A percentile compares a stretch with the other conserved stretches of the same genome.
phyloP scores from a whole-genome alignment of 179 eudicot genomes.

The Vitellaria paradoxa region DNA sequence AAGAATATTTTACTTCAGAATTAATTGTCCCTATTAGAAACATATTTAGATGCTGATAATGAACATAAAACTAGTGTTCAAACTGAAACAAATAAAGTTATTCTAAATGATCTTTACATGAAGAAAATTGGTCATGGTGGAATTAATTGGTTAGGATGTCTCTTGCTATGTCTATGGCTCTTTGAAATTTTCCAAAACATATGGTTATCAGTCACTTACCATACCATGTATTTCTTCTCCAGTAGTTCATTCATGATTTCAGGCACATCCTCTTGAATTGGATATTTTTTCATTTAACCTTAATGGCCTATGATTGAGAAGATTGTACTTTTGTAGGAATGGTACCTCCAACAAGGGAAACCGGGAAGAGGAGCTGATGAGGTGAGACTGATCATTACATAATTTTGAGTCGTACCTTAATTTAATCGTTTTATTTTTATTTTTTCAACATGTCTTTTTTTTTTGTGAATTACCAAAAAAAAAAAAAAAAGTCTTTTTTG shows the following conservation, averaged over 20 bases:
- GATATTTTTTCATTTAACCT: not conserved
- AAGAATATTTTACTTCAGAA: not conserved
- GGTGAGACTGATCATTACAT: constrained; percentile 33
- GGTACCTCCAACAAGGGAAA: constrained; percentile 31
- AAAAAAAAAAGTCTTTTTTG: no score
- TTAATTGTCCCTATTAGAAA: not conserved
- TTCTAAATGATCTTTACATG: not conserved
- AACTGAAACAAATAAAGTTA: not conserved
- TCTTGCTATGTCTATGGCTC: not conserved
- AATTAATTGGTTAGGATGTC: not conserved
- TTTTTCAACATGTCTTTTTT: no score
- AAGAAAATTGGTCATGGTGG: not conserved
- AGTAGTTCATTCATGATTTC: not conserved
- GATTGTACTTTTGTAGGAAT: constrained; percentile 41
- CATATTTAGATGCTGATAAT: not conserved
- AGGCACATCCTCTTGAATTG: not conserved
- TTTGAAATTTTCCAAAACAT: not conserved
- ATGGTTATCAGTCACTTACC: not conserved
- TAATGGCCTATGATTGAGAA: constrained; percentile 4
- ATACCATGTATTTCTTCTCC: not conserved
- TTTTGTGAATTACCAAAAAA: no score
- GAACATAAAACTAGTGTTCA: not conserved
- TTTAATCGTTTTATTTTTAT: not conserved
- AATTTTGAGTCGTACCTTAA: not conserved
- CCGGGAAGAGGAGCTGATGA: constrained; percentile 66